These are phyloP conservation scores for Teunomyces barrocoloradensis DNA, from an alignment of 805 yeast genomes.

Conservation along the genomic window DNA sequence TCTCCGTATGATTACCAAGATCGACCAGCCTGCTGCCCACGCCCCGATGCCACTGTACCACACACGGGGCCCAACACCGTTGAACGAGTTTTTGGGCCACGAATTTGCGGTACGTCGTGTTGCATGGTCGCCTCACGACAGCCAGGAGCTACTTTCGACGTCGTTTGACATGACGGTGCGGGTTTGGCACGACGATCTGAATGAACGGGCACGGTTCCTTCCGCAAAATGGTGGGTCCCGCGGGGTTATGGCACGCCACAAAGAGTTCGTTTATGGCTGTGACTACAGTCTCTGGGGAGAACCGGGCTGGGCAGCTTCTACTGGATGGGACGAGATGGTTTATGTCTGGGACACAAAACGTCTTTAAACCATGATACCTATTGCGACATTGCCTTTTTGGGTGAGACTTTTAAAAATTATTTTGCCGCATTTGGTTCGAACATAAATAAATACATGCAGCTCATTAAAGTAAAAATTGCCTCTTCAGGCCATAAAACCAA, in stretches of 20 bases:
- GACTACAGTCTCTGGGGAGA: constrained; percentile 98
- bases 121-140: constrained; percentile 85
- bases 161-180: constrained; percentile 92
- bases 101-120: constrained; percentile 83
- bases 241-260: constrained; percentile 64
- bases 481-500: constrained; percentile 7
- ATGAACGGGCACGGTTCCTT: constrained; percentile 50
- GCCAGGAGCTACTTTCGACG: constrained; percentile 66
- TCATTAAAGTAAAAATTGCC: constrained; percentile 1
- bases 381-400: not conserved
- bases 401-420: not conserved
- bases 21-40: constrained; percentile 35
- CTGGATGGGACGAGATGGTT: constrained; percentile 96
- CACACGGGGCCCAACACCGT: constrained; percentile 59
- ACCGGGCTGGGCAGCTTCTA: constrained; percentile 92
- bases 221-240: constrained; percentile 47
- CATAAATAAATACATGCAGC: constrained; percentile 3
- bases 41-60: constrained; percentile 40
- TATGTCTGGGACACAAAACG: constrained; percentile 79
- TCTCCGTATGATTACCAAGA: constrained; percentile 58
- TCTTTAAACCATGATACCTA: constrained; percentile 11
- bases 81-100: constrained; percentile 80
- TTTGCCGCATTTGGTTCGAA: not conserved
- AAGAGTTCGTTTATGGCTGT: constrained; percentile 88
- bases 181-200: constrained; percentile 77